Base-by-base conservation (phyloP, 179 eudicot genomes). In the Monotropa hypopitys region DNA sequence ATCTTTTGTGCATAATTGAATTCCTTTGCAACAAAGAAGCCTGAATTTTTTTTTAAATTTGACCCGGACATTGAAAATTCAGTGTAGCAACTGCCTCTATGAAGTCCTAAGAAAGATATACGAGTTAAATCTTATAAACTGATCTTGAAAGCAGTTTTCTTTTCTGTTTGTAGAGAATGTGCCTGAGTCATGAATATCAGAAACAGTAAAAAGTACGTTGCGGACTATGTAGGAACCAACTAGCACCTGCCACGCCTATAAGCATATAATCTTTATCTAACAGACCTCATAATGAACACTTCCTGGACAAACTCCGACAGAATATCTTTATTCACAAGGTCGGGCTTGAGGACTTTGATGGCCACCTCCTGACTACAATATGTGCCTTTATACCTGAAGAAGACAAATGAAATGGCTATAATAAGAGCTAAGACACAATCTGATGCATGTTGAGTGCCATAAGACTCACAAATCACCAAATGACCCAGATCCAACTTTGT, bases 271-370 rank as follows among this genome's bases (percentile, higher is more conserved):
- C 45, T 62, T 28, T 40, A 79, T 26, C 45, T 62, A 66, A 71
- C 81, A 51, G 50, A 91, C 97, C 97, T 91, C 91, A 88, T 87
- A 59, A 91, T 91, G 81, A 85, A 86, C 50, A 91, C 92, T 90
- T 91, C 97, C 72, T 91, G 97, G 68, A 79, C 85, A 83, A 91
- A 91, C 75, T 91, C 97, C 72, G 78, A 82, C 78, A 84, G 84
- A 86, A 91, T 80, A 54, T 88, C 88, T 42, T 80, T 73, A 86
- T 78, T 84, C 51, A 86, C 84, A 57, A 76, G 82, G 72, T 82
- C 89, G 21, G 94, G 78, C 83, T 90, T 90, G 56, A 91, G 86
- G 69, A 88, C 81, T 84, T 90, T 91, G 77, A 91, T 84, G 72
- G 94, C 94, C 71, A 91, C 97, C 79, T 87, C 92, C 63, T 90